phyloP scores from a whole-genome alignment of 192 early-diverging fungal genomes.

The Coemansia sp. region DNA sequence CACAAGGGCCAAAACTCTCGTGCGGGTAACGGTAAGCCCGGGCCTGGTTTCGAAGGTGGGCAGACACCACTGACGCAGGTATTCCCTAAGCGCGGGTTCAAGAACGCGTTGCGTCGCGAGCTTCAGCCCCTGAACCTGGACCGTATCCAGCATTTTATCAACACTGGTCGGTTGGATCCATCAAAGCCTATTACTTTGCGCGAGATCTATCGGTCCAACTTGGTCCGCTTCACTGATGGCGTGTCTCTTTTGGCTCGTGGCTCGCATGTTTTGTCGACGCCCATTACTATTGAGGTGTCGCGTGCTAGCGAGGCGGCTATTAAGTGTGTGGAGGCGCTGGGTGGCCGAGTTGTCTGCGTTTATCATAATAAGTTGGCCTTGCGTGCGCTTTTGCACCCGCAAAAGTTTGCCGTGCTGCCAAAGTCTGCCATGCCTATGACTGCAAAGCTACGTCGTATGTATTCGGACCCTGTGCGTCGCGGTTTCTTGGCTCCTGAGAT shows the following conservation, averaged over 20 bases:
- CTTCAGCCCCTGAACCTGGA: constrained; percentile 82
- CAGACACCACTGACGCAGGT: constrained; percentile 82
- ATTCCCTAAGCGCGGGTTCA: constrained; percentile 88
- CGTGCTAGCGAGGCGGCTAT: constrained; percentile 80
- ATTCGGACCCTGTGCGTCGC: constrained; percentile 67
- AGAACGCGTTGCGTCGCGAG: constrained; percentile 62
- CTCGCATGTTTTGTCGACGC: constrained; percentile 71
- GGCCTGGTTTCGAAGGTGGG: constrained; percentile 92
- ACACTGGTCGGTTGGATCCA: constrained; percentile 80
- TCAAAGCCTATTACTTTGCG: constrained; percentile 81
- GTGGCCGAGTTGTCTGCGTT: constrained; percentile 79
- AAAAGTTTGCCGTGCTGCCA: constrained; percentile 72
- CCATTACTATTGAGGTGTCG: constrained; percentile 85
- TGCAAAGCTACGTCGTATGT: constrained; percentile 63
- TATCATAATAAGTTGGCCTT: constrained; percentile 80
- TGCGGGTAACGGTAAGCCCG: constrained; percentile 72
- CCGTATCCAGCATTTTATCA: constrained; percentile 90
- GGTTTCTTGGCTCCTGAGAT: constrained; percentile 71
- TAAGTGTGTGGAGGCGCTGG: constrained; percentile 75
- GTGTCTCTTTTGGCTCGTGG: constrained; percentile 84
- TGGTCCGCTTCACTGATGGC: constrained; percentile 72
- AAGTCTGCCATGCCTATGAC: constrained; percentile 69
- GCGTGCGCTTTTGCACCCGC: constrained; percentile 76
- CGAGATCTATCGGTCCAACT: constrained; percentile 41
- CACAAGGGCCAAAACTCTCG: constrained; percentile 91